Evolutionary conservation across 1,139 yeast species (phyloP), one percentile per base, ranked within the genome.

Genomic region (Blastobotrys elegans): DNA sequence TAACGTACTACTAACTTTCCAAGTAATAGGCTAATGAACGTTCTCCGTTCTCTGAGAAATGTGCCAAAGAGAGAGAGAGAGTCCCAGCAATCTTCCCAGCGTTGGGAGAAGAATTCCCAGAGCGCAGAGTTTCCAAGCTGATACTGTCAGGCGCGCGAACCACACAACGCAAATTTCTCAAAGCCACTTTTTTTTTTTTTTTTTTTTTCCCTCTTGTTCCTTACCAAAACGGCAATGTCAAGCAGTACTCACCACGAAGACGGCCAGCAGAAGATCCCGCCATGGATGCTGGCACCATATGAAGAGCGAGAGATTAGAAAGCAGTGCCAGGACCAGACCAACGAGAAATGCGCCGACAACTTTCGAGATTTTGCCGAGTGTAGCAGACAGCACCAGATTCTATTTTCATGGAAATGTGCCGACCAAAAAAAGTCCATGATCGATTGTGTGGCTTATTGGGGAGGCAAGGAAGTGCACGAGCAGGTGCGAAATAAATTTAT

Each of bases 211-310:
- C 24, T 18, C 14, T 20, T 35, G 3, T 17, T 3, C 39, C 14
- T 16, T n/a, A 16, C 38, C 21, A 22, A 21, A n/a, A 32, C 3
- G 3, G 18, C 16, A 32, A 32, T 32, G 36, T 32, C 36, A 31
- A 32, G 18, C 17, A 32, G 21, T n/a, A 21, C 21, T 32, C 16
- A 17, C 17, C 21, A 21, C 3, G 39, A 35, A 35, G 24, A 35
- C n/a, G 14, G n/a, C n/a, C n/a, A n/a, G n/a, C n/a, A 35, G 18
- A 41, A 49, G 34, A 53, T 85, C 38, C 96, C 96, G 1, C 72
- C 80, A 13, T 89, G 97, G 97, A 77, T 87, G 57, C 72, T 89
- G 36, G 80, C 94, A 0, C 96, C 96, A 2, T 76, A 77, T 56
- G 97, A 89, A 62, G 97, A 89, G 62, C 83, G 83, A 66, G 79